Conservation (phyloP, 176 grass and related monocot genomes). For the Cymbopogon citratus region DNA sequence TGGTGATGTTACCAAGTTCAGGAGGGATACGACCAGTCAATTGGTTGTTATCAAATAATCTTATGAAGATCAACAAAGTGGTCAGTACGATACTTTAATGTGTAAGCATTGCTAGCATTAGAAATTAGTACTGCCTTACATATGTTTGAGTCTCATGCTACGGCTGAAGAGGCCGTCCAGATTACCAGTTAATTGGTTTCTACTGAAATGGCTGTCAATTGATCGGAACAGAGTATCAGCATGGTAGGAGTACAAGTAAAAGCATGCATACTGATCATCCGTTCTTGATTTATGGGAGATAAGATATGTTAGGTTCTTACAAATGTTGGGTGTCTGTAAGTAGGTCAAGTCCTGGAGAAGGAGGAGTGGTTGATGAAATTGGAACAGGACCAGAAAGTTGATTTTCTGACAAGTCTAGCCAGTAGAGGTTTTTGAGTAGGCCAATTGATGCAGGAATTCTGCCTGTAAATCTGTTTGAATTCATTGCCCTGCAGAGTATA, state of each 20-base stretch:
- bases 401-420: constrained; percentile 43
- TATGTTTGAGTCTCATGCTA: constrained; percentile 38
- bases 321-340: constrained; percentile 38
- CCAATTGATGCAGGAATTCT: constrained; percentile 45
- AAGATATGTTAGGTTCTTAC: constrained; percentile 21
- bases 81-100: neutral
- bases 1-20: constrained; percentile 30
- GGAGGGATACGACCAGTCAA: constrained; percentile 32
- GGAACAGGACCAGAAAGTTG: constrained; percentile 41
- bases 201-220: constrained; percentile 48
- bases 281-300: neutral
- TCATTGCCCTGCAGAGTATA: constrained; percentile 36
- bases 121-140: constrained; percentile 34
- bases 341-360: constrained; percentile 37
- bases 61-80: constrained; percentile 19
- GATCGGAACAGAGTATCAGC: neutral
- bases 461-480: constrained; percentile 44
- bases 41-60: constrained; percentile 53
- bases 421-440: constrained; percentile 30
- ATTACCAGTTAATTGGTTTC: constrained; percentile 35
- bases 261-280: neutral
- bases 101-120: neutral
- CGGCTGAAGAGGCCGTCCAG: constrained; percentile 35
- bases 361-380: constrained; percentile 20
- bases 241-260: neutral